phyloP scores from a whole-genome alignment of 805 yeast species.

The Candida orba region DNA sequence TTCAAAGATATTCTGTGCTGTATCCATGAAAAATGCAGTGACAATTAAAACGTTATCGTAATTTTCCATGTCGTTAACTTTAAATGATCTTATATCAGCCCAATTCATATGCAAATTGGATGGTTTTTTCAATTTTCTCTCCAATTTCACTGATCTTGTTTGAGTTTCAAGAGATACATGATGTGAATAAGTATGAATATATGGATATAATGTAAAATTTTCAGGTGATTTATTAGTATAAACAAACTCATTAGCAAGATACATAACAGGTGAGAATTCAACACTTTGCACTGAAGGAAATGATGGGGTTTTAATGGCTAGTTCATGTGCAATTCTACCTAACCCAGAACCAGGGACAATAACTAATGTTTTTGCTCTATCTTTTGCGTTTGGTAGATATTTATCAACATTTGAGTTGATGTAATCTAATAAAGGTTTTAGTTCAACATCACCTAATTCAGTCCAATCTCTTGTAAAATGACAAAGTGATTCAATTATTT shows the following conservation, averaged over 20 bases:
- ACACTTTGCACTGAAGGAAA: slow-evolving; percentile 56
- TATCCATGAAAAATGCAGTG: slow-evolving; percentile 78
- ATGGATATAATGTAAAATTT: slow-evolving; percentile 34
- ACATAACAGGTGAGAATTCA: slow-evolving; percentile 75
- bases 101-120: slow-evolving; percentile 39
- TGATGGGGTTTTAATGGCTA: slow-evolving; percentile 32
- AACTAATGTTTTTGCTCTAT: slow-evolving; percentile 37
- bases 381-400: slow-evolving; percentile 19
- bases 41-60: slow-evolving; percentile 48
- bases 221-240: slow-evolving; percentile 26
- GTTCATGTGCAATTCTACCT: slow-evolving; percentile 67
- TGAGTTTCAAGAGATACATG: slow-evolving; percentile 46
- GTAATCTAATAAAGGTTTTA: slow-evolving; percentile 47
- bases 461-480: slow-evolving; percentile 82
- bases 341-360: slow-evolving; percentile 86
- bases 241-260: slow-evolving; percentile 54
- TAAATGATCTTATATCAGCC: slow-evolving; percentile 60
- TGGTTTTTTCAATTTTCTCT: slow-evolving; percentile 33
- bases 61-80: slow-evolving; percentile 21
- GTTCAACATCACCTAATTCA: slow-evolving; percentile 37
- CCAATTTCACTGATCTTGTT: slow-evolving; percentile 33
- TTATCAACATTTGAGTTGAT: slow-evolving; percentile 36
- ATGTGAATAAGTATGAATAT: slow-evolving; percentile 62
- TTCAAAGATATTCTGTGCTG: slow-evolving; percentile 79
- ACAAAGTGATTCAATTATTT: slow-evolving; percentile 63